phyloP scores from a whole-genome alignment of 257 asterid genomes.

The Cordia subcordata region DNA sequence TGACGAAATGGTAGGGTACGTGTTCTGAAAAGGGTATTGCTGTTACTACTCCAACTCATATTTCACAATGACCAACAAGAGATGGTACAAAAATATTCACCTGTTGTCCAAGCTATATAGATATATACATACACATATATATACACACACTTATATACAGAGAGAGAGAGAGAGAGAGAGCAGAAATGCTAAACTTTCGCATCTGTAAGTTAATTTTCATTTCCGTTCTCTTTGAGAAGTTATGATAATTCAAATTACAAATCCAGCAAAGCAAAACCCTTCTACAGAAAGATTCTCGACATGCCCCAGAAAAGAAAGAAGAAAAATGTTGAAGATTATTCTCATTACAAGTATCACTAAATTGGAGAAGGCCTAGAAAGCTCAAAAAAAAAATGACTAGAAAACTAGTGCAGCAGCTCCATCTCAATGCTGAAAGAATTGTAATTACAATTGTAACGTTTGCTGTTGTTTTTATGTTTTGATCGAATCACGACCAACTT shows the following conservation, averaged over 20 bases:
- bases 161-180: no score
- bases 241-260: neutral
- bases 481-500: neutral
- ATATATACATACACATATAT: no score
- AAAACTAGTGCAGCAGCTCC: conserved; percentile 3
- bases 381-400: neutral
- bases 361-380: neutral
- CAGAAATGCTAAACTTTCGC: neutral
- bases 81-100: no score
- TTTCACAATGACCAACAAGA: no score
- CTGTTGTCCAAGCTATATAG: no score
- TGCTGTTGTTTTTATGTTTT: neutral
- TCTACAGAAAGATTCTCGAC: no score
- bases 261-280: neutral
- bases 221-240: neutral
- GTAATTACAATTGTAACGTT: no score
- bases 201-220: neutral
- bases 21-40: no score
- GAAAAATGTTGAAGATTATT: neutral
- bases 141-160: no score
- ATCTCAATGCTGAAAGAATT: conserved; percentile 1
- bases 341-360: neutral
- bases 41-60: no score
- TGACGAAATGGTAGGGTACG: no score
- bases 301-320: neutral